Conservation (phyloP, 2,329 filamentous ascomycete genomes). For the Talaromyces sp. region DNA sequence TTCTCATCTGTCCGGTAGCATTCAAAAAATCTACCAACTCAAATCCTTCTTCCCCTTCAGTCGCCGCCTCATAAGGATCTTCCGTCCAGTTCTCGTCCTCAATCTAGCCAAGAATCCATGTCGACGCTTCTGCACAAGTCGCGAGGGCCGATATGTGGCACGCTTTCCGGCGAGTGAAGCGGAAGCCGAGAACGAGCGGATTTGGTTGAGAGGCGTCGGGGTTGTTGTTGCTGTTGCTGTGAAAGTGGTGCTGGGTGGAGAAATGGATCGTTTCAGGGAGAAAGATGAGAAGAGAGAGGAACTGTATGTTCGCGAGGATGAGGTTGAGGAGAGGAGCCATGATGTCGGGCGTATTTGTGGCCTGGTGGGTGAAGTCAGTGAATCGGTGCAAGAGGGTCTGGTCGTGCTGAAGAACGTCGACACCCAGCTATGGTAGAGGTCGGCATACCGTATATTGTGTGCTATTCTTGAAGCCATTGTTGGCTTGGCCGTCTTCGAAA, state of each 20-base stretch:
- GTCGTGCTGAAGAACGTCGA: too few species aligned
- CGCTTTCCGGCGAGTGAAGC: slow-evolving; percentile 44
- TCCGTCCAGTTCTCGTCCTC: slow-evolving; percentile 52
- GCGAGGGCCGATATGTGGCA: slow-evolving; percentile 58
- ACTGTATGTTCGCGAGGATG: slow-evolving; percentile 2
- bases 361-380: background rate
- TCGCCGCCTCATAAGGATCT: slow-evolving; percentile 53
- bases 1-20: background rate
- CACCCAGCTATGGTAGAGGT: too few species aligned
- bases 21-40: slow-evolving; percentile 46
- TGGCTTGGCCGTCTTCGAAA: slow-evolving; percentile 28
- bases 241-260: background rate
- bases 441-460: slow-evolving; percentile 8
- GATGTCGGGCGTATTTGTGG: slow-evolving; percentile 9
- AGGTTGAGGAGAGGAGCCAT: background rate
- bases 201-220: slow-evolving; percentile 21
- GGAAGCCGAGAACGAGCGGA: slow-evolving; percentile 45
- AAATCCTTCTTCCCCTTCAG: slow-evolving; percentile 52
- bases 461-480: slow-evolving; percentile 22
- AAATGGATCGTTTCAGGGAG: background rate
- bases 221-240: background rate
- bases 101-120: slow-evolving; percentile 58
- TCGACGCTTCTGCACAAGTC: slow-evolving; percentile 59
- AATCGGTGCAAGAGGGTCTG: background rate
- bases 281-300: slow-evolving; percentile 5